These are phyloP conservation scores for Paramecium caudatum DNA, from an alignment of 73 alveolate species.

Conservation along the genomic window DNA sequence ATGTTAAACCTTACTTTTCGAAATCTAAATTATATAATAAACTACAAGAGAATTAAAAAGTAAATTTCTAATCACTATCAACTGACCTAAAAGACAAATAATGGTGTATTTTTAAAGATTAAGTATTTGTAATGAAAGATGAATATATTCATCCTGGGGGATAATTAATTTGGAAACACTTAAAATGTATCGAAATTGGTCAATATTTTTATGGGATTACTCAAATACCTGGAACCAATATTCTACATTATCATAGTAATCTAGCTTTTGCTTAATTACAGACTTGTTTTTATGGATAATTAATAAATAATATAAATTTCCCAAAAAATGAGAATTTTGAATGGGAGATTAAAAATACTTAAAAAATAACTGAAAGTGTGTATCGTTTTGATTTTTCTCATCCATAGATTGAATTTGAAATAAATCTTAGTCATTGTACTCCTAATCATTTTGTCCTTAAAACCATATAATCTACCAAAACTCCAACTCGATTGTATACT, in stretches of 20 bases:
- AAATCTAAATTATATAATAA: background rate
- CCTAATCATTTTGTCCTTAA: conserved; percentile 7
- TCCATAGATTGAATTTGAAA: conserved; percentile 4
- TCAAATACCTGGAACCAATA: background rate
- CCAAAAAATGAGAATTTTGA: background rate
- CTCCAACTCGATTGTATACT: conserved; percentile 25
- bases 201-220: conserved; percentile 24
- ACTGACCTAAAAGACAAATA: background rate
- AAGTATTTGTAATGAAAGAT: background rate
- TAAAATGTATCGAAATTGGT: background rate
- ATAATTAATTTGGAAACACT: conserved; percentile 12
- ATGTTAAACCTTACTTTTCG: background rate
- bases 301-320: background rate
- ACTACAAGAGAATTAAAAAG: background rate
- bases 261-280: background rate
- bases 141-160: conserved; percentile 53
- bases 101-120: conserved; percentile 39
- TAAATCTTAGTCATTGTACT: background rate
- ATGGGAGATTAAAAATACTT: background rate
- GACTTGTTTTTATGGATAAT: background rate
- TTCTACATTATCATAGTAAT: background rate
- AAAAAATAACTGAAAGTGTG: background rate
- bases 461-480: background rate
- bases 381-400: background rate
- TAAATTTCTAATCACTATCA: background rate